A percentile compares a stretch with the other conserved stretches of the same genome.
These are phyloP conservation scores for Viola odorata DNA, from an alignment of 345 rosid species.

Conservation along the genomic window DNA sequence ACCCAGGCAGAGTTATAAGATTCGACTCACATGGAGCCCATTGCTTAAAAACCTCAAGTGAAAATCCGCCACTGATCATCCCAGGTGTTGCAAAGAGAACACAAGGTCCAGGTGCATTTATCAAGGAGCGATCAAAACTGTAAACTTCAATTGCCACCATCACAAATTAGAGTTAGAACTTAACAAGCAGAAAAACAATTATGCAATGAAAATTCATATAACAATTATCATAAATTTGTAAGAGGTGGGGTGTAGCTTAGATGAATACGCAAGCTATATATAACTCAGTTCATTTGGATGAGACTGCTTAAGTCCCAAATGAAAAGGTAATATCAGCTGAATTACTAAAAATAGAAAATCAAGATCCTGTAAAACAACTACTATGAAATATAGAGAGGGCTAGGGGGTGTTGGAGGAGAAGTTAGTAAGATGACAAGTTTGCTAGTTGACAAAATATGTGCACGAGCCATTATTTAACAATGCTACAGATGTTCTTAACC, in stretches of 20 bases:
- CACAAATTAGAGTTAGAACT: background rate
- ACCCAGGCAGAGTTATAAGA: constrained; percentile 95
- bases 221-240: background rate
- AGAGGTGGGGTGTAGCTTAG: background rate
- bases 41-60: constrained; percentile 86
- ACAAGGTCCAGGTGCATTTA: constrained; percentile 90
- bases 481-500: no score
- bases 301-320: no score
- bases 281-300: background rate
- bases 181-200: background rate
- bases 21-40: constrained; percentile 91
- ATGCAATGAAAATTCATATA: background rate
- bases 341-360: no score
- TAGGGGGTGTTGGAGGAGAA: no score
- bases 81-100: constrained; percentile 99
- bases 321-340: no score
- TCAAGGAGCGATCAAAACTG: constrained; percentile 71
- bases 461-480: no score
- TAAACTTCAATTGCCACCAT: constrained; percentile 41
- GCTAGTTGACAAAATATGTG: no score
- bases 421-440: no score
- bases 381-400: no score
- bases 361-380: no score
- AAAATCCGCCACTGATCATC: constrained; percentile 91
- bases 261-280: background rate